Percentiles rank a stretch among this genome's conserved stretches.
These are phyloP conservation scores for Solanum raphanifolium DNA, from an alignment of 257 asterid genomes.

Conservation along the genomic window DNA sequence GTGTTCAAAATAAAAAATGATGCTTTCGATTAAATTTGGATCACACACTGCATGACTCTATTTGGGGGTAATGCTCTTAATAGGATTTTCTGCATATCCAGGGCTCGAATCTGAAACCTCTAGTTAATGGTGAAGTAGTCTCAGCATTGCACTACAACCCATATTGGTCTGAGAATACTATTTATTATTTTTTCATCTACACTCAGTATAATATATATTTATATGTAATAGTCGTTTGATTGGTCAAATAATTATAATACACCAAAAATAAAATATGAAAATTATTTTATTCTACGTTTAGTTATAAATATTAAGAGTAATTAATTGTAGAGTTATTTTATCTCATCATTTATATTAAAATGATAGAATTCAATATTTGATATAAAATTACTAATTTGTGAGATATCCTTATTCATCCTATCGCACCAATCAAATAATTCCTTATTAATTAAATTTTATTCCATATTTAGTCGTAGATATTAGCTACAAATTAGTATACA, in stretches of 20 bases:
- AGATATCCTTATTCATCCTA: background rate
- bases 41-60: no score
- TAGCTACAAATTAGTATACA: background rate
- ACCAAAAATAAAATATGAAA: background rate
- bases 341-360: background rate
- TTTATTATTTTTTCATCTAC: background rate
- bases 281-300: background rate
- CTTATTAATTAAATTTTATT: background rate
- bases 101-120: no score
- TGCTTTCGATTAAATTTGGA: no score
- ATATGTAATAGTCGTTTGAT: background rate
- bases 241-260: background rate
- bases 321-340: background rate
- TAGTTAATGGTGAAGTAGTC: no score
- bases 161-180: background rate
- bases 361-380: no score
- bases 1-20: no score
- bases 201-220: no score
- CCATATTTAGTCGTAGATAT: background rate
- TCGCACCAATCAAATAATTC: background rate
- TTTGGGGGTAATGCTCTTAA: no score
- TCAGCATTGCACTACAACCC: no score
- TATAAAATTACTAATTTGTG: background rate
- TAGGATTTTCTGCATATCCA: no score
- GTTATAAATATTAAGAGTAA: background rate